Evolutionary conservation across 805 yeast species (phyloP).

Genomic region (Suhomyces xylopsoci): DNA sequence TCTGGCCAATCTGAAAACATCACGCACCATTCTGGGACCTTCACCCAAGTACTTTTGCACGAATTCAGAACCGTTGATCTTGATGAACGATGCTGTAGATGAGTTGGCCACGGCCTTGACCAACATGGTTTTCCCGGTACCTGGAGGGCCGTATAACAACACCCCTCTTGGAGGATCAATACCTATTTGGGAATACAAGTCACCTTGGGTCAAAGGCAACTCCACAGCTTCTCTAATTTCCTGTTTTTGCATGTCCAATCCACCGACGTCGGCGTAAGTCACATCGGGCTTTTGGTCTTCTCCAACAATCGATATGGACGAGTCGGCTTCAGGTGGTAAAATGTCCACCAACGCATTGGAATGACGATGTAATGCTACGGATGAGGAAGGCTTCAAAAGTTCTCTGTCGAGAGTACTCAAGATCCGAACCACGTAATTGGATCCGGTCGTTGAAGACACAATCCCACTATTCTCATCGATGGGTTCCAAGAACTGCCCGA

Average conservation of each 20-base stretch:
- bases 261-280: slow-evolving; percentile 97
- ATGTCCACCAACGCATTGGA: slow-evolving; percentile 97
- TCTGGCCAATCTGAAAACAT: slow-evolving; percentile 93
- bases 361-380: slow-evolving; percentile 97
- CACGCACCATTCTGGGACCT: slow-evolving; percentile 99
- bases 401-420: slow-evolving; percentile 94
- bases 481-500: slow-evolving; percentile 97
- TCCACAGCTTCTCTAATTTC: slow-evolving; percentile 99
- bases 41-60: slow-evolving; percentile 98
- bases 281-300: slow-evolving; percentile 91
- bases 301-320: slow-evolving; percentile 90
- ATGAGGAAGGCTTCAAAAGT: slow-evolving; percentile 86
- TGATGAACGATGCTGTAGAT: slow-evolving; percentile 91
- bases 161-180: slow-evolving; percentile 99
- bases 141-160: slow-evolving; percentile 97
- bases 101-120: slow-evolving; percentile 98
- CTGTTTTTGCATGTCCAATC: slow-evolving; percentile 98
- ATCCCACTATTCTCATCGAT: slow-evolving; percentile 96
- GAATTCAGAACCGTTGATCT: slow-evolving; percentile 97
- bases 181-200: slow-evolving; percentile 94
- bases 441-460: slow-evolving; percentile 96
- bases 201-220: slow-evolving; percentile 92
- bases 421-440: slow-evolving; percentile 93
- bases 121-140: slow-evolving; percentile 98
- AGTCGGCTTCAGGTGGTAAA: slow-evolving; percentile 97